A percentile compares a stretch with the other conserved stretches of the same genome.
phyloP scores from a whole-genome alignment of 1,284 basidiomycete genomes.

The Flammula alnicola region DNA sequence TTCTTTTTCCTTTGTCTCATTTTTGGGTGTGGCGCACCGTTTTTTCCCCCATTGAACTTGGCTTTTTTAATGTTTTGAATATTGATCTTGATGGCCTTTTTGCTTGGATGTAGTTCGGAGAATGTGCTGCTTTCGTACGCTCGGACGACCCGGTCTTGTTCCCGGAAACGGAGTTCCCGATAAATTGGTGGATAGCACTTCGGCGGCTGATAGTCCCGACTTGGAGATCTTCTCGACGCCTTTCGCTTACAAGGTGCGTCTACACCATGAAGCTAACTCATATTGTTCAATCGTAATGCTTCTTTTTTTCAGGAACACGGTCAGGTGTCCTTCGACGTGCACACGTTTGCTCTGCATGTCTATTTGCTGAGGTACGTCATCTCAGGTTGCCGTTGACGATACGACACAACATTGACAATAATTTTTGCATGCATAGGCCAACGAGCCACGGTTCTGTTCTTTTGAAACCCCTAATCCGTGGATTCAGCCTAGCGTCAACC shows the following conservation, averaged over 20 bases:
- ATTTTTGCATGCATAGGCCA: constrained; percentile 32
- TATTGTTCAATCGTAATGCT: not conserved
- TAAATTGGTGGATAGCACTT: constrained; percentile 51
- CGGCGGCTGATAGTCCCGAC: constrained; percentile 9
- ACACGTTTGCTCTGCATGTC: constrained; percentile 44
- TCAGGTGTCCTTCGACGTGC: constrained; percentile 29
- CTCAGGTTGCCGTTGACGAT: not conserved
- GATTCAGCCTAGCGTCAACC: constrained; percentile 44
- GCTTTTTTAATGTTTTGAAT: too few relatives aligned
- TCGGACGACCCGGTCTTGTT: constrained; percentile 59
- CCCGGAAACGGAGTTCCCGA: constrained; percentile 43
- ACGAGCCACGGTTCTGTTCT: constrained; percentile 42
- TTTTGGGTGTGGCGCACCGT: too few relatives aligned
- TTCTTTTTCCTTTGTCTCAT: constrained; percentile 25
- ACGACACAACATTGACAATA: not conserved
- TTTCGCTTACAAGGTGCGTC: constrained; percentile 39
- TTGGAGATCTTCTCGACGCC: constrained; percentile 5
- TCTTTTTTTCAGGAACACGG: constrained; percentile 34
- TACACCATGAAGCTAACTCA: not conserved
- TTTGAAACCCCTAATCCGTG: constrained; percentile 45
- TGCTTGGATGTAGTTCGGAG: constrained; percentile 49
- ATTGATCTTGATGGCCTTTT: constrained; percentile 25
- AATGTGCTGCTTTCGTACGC: constrained; percentile 62
- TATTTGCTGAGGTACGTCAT: constrained; percentile 37
- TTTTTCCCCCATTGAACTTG: too few relatives aligned